These are phyloP conservation scores for Aschersonia sp. DNA, from an alignment of 2,329 filamentous ascomycete species.

Conservation along the genomic window DNA sequence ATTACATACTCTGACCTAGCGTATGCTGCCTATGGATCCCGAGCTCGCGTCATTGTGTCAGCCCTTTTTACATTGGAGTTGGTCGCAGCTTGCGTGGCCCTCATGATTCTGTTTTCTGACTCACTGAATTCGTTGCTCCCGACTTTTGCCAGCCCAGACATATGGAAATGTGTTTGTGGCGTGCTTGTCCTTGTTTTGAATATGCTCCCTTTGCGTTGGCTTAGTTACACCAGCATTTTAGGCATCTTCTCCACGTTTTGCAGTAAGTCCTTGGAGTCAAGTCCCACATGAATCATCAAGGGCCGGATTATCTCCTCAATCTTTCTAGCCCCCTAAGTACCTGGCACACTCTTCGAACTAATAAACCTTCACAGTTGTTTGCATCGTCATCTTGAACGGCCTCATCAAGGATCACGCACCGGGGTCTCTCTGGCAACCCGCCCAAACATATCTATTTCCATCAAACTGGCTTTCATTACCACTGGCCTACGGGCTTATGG, in stretches of 20 bases:
- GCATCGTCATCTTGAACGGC: constrained; percentile 75
- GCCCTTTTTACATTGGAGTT: constrained; percentile 80
- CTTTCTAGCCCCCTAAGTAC: too few species aligned
- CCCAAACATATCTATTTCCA: constrained; percentile 68
- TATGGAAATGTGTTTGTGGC: constrained; percentile 80
- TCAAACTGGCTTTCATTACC: constrained; percentile 77
- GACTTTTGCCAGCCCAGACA: constrained; percentile 43
- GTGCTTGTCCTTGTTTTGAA: constrained; percentile 66
- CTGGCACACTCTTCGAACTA: neutral
- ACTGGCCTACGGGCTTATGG: constrained; percentile 77
- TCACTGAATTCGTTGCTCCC: constrained; percentile 70
- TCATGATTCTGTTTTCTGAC: constrained; percentile 87
- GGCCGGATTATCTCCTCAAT: neutral
- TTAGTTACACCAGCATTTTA: constrained; percentile 83
- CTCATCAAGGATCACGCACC: constrained; percentile 64
- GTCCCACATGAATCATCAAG: neutral
- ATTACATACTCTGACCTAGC: constrained; percentile 93
- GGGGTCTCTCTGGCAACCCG: constrained; percentile 71
- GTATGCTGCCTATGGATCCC: constrained; percentile 75
- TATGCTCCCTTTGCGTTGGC: constrained; percentile 66
- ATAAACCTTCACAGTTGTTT: constrained; percentile 44
- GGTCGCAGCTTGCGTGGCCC: constrained; percentile 73
- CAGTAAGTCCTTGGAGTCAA: constrained; percentile 42
- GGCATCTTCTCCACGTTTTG: constrained; percentile 84
- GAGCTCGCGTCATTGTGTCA: constrained; percentile 68